These are phyloP conservation scores for Papiliotrema terrestris DNA, from an alignment of 1,284 basidiomycete species.

Conservation along the genomic window DNA sequence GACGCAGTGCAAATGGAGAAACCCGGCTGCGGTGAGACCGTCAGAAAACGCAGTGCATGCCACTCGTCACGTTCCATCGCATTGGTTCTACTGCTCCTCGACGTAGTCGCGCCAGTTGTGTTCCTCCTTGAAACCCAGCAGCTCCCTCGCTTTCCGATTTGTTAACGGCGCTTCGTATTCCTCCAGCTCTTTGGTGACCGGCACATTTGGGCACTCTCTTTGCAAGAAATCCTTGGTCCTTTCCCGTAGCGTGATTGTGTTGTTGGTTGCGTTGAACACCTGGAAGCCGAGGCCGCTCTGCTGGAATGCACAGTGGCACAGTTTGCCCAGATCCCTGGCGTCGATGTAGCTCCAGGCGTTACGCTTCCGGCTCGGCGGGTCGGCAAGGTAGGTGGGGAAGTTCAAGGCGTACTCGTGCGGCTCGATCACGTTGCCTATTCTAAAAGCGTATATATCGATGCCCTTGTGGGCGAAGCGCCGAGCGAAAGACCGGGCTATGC, in stretches of 20 bases:
- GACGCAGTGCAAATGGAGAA: no score
- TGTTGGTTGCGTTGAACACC: slow-evolving; percentile 42
- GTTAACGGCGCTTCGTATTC: slow-evolving; percentile 34
- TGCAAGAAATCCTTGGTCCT: slow-evolving; percentile 24
- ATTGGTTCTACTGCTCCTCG: slow-evolving; percentile 6
- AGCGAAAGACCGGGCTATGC: slow-evolving; percentile 32
- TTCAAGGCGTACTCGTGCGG: slow-evolving; percentile 36
- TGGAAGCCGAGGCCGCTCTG: slow-evolving; percentile 36
- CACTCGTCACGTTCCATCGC: no score
- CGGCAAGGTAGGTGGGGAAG: slow-evolving; percentile 27
- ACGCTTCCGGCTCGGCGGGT: slow-evolving; percentile 29
- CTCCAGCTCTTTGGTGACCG: slow-evolving; percentile 30
- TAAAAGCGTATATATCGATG: slow-evolving; percentile 36
- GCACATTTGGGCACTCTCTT: slow-evolving; percentile 20
- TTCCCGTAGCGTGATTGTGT: slow-evolving; percentile 21
- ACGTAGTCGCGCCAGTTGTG: slow-evolving; percentile 34
- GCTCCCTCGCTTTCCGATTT: slow-evolving; percentile 31
- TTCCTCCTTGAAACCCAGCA: slow-evolving; percentile 37
- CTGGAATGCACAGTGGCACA: slow-evolving; percentile 31
- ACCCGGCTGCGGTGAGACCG: no score
- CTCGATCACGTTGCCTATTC: slow-evolving; percentile 40
- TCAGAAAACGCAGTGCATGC: no score
- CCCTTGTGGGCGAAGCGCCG: slow-evolving; percentile 18
- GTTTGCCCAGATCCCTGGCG: slow-evolving; percentile 37
- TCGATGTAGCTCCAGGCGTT: slow-evolving; percentile 44